Percentiles rank a stretch among this genome's conserved stretches.
phyloP scores from a whole-genome alignment of 495 filamentous ascomycete species.

The Aspergillus cavernicola region DNA sequence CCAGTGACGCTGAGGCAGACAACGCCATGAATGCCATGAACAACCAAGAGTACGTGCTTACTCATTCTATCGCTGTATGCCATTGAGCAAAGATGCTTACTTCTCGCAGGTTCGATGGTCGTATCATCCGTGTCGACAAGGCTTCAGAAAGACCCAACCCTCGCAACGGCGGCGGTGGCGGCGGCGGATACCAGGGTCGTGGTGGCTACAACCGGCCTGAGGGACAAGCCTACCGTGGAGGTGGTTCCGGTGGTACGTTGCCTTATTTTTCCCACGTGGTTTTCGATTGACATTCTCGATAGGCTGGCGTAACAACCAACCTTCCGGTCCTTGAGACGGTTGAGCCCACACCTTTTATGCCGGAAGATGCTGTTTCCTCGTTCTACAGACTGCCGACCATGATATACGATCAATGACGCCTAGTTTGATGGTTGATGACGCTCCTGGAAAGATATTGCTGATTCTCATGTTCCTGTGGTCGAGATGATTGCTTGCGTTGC shows the following conservation, averaged over 20 bases:
- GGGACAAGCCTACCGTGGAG: conserved; percentile 19
- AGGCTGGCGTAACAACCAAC: conserved; percentile 26
- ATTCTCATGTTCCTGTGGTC: conserved; percentile 9
- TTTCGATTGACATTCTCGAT: neutral
- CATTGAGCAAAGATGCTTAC: neutral
- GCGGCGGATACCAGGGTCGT: conserved; percentile 43
- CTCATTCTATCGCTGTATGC: neutral
- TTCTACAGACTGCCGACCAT: conserved; percentile 12
- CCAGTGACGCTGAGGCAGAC: conserved; percentile 76
- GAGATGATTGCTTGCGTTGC: conserved; percentile 8
- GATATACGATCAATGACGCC: conserved; percentile 17
- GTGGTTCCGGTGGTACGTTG: conserved; percentile 34
- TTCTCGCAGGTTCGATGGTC: conserved; percentile 80
- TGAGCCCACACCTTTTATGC: neutral
- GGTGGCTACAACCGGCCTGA: conserved; percentile 44
- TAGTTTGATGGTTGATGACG: conserved; percentile 18
- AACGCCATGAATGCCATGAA: conserved; percentile 82
- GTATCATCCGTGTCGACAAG: conserved; percentile 92
- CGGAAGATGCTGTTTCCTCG: neutral
- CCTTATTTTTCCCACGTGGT: conserved; percentile 5
- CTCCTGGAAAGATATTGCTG: conserved; percentile 11
- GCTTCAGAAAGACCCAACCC: conserved; percentile 70
- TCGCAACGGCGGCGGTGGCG: conserved; percentile 38
- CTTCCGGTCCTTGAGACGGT: neutral
- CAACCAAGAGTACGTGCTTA: conserved; percentile 73